A percentile compares a stretch with the other conserved stretches of the same genome.
Evolutionary conservation across 768 basidiomycete genomes (phyloP).

Genomic region (Leucosporidium yakuticum): DNA sequence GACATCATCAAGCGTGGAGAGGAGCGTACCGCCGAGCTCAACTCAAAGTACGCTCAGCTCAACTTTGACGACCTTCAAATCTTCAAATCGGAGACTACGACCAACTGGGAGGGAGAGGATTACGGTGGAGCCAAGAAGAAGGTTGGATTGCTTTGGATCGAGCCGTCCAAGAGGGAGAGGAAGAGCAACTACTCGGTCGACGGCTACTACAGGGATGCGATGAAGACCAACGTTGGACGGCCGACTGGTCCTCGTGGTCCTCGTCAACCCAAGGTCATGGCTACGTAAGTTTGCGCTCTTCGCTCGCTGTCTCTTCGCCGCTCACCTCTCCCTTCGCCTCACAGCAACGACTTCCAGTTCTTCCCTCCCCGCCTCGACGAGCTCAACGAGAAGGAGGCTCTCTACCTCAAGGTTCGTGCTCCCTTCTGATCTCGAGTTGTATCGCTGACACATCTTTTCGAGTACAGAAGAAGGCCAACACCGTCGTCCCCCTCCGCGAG

Average conservation of each 20-base stretch:
- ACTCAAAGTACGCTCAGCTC: conserved; percentile 83
- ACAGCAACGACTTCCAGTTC: conserved; percentile 93
- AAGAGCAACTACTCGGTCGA: conserved; percentile 93
- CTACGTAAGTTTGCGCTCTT: conserved; percentile 52
- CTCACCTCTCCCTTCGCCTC: conserved; percentile 5
- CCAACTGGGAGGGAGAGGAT: conserved; percentile 39
- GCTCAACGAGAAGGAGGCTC: conserved; percentile 79
- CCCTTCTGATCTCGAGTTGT: background rate
- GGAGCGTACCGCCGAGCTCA: conserved; percentile 78
- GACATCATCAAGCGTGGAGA: conserved; percentile 87
- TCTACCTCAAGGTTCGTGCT: conserved; percentile 62
- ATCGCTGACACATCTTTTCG: conserved; percentile 32
- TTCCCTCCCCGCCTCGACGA: conserved; percentile 72
- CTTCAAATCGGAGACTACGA: conserved; percentile 63
- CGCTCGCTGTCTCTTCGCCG: background rate
- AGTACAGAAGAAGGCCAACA: conserved; percentile 41
- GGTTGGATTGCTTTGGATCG: conserved; percentile 51
- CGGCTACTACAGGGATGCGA: conserved; percentile 86
- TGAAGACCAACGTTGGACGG: conserved; percentile 67
- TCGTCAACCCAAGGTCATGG: conserved; percentile 78
- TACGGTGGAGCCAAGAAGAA: conserved; percentile 29
- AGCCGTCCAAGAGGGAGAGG: conserved; percentile 86
- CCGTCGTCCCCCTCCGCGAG: conserved; percentile 55
- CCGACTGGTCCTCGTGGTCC: conserved; percentile 72
- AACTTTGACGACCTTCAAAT: conserved; percentile 92